Conservation (phyloP, 768 basidiomycete genomes). For the Neoboletus magnificus region DNA sequence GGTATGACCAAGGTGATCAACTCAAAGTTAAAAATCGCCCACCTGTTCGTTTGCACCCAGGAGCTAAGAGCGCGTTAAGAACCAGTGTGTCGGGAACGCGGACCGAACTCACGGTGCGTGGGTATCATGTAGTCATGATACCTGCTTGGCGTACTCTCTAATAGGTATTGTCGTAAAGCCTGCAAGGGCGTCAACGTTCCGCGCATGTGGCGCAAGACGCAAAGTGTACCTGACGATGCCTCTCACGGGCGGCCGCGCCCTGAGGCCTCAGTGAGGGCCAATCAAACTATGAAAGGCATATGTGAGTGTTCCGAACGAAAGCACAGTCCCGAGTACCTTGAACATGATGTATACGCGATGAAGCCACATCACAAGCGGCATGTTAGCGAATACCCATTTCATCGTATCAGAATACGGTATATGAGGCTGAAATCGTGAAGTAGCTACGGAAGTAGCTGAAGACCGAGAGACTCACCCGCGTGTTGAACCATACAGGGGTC, state of each 20-base stretch:
- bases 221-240: constrained; percentile 9
- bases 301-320: background rate
- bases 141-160: constrained; percentile 45
- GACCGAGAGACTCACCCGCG: constrained; percentile 38
- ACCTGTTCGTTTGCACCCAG: constrained; percentile 56
- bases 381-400: constrained; percentile 53
- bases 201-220: too few species aligned
- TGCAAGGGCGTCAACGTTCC: constrained; percentile 18
- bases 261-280: constrained; percentile 13
- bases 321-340: constrained; percentile 29
- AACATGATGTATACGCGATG: constrained; percentile 53
- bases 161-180: constrained; percentile 46
- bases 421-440: constrained; percentile 33
- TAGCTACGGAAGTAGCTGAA: background rate
- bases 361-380: constrained; percentile 49
- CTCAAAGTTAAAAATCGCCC: background rate
- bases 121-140: constrained; percentile 48
- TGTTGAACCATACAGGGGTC: constrained; percentile 60
- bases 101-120: constrained; percentile 40
- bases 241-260: constrained; percentile 9
- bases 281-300: constrained; percentile 15
- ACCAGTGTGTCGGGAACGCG: background rate
- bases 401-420: constrained; percentile 38
- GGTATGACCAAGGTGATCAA: background rate
- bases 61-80: constrained; percentile 33